Conservation (phyloP, 805 yeast genomes). For the Starmerella roubikii region DNA sequence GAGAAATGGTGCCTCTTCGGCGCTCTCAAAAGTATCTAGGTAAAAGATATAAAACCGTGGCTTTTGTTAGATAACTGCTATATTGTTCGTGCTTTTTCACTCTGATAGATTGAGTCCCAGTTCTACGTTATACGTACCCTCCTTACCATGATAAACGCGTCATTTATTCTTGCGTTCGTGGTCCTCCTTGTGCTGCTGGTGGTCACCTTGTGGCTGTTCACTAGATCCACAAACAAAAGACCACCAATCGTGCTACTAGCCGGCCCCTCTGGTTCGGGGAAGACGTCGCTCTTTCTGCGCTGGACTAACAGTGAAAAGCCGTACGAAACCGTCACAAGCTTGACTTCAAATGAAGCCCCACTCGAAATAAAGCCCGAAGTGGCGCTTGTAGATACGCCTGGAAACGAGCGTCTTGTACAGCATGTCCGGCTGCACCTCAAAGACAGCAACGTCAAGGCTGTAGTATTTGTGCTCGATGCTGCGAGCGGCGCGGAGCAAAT, state of each 20-base stretch:
- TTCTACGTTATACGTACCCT: no score
- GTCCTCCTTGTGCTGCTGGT: not conserved
- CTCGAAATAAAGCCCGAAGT: not conserved
- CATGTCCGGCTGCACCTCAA: slow-evolving; percentile 38
- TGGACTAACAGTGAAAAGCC: slow-evolving; percentile 5
- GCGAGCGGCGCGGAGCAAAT: slow-evolving; percentile 39
- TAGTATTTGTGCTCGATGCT: slow-evolving; percentile 68
- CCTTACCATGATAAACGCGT: no score
- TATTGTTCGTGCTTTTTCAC: no score
- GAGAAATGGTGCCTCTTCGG: no score
- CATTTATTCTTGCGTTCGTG: not conserved
- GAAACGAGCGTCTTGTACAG: slow-evolving; percentile 62
- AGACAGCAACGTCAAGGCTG: slow-evolving; percentile 37
- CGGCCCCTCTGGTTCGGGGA: slow-evolving; percentile 56
- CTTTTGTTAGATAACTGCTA: no score
- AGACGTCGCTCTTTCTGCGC: slow-evolving; percentile 42
- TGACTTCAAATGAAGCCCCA: slow-evolving; percentile 10
- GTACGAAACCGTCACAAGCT: slow-evolving; percentile 14
- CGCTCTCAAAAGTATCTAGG: no score
- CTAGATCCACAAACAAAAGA: not conserved
- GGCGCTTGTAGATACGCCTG: slow-evolving; percentile 67
- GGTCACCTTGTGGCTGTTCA: not conserved
- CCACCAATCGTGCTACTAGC: slow-evolving; percentile 47
- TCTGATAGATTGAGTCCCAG: no score
- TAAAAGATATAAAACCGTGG: no score